Base-by-base conservation (phyloP, 345 rosid species). In the Brassica juncea region DNA sequence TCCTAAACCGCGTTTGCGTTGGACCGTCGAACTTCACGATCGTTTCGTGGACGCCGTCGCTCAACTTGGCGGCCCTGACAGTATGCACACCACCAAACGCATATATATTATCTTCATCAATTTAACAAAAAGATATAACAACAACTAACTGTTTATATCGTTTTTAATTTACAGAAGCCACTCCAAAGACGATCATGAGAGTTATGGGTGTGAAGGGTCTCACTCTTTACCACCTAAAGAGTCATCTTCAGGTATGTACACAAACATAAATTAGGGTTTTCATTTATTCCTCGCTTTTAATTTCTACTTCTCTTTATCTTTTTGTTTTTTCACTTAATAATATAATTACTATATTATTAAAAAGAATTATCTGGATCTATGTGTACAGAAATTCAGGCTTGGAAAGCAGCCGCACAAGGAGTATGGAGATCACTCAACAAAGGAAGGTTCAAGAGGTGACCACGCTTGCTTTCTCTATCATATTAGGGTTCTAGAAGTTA, bases 171-270 rank as follows among this genome's bases (percentile, higher is more conserved):
- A 70, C 81, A 95, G 99, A 96, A 87, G 99, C 99, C n/a, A 96
- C 99, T 11, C 99, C 99, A 30, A 96, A 96, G 87, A 96, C 98
- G 12, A 96, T 96, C 84, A 93, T 92, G 99, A 96, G 99, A 79
- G 99, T 90, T 74, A 96, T 96, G 99, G 98, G 99, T 76, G 99
- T 96, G 83, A 96, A 96, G 95, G 99, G 99, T 27, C 99, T 96
- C 78, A 96, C 99, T 57, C 99, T 96, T 85, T 96, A 96, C 87
- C 99, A 96, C 86, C 95, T 96, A 84, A 96, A 96, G 91, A 96
- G 99, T 81, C 99, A 96, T 85, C 99, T 96, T 83, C 99, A 96
- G 97, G 99, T 96, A 81, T 83, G 86, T 84, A 85, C 83, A 78
- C 77, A 65, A 6, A 42, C 47, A 42, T 49, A 32, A 23, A 68